A percentile compares a stretch with the other conserved stretches of the same genome.
phyloP scores from a whole-genome alignment of 2,329 filamentous ascomycete species.

The Aspergillus calidoustus region DNA sequence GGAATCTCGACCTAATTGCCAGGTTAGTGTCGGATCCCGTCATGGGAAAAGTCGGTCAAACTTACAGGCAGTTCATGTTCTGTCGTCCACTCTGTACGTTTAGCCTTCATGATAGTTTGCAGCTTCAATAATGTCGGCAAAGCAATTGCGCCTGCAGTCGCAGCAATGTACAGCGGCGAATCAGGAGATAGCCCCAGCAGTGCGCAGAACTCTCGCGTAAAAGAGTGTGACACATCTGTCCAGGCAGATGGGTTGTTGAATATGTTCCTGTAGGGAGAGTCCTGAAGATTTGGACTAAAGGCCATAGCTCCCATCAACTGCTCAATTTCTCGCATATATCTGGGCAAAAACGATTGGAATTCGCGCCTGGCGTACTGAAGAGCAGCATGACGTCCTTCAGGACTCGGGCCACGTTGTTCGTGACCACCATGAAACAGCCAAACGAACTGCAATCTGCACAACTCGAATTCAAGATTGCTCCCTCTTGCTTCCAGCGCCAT shows the following conservation, averaged over 20 bases:
- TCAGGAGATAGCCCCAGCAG: slow-evolving; percentile 87
- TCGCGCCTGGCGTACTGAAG: slow-evolving; percentile 75
- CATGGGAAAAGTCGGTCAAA: neutral
- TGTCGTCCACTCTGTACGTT: slow-evolving; percentile 93
- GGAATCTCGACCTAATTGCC: slow-evolving; percentile 64
- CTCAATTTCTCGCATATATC: slow-evolving; percentile 79
- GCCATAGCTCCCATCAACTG: slow-evolving; percentile 81
- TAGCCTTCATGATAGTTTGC: slow-evolving; percentile 82
- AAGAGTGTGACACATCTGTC: slow-evolving; percentile 81
- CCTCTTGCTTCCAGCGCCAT: slow-evolving; percentile 75
- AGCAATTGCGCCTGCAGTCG: slow-evolving; percentile 89
- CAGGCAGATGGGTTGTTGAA: slow-evolving; percentile 79
- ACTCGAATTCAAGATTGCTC: slow-evolving; percentile 93
- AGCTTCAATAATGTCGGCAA: slow-evolving; percentile 88
- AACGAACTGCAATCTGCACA: slow-evolving; percentile 86
- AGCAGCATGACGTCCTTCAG: slow-evolving; percentile 55
- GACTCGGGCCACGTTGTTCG: slow-evolving; percentile 52
- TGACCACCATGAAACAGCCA: slow-evolving; percentile 78
- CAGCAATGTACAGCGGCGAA: slow-evolving; percentile 89
- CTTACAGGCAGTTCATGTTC: slow-evolving; percentile 86
- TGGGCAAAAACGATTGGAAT: slow-evolving; percentile 73
- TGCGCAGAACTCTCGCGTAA: slow-evolving; percentile 93
- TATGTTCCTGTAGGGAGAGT: slow-evolving; percentile 77
- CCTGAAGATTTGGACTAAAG: slow-evolving; percentile 72
- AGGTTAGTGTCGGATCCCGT: slow-evolving; percentile 30